phyloP scores from a whole-genome alignment of 176 grass and related monocot genomes.

The Sorghum bicolor region DNA sequence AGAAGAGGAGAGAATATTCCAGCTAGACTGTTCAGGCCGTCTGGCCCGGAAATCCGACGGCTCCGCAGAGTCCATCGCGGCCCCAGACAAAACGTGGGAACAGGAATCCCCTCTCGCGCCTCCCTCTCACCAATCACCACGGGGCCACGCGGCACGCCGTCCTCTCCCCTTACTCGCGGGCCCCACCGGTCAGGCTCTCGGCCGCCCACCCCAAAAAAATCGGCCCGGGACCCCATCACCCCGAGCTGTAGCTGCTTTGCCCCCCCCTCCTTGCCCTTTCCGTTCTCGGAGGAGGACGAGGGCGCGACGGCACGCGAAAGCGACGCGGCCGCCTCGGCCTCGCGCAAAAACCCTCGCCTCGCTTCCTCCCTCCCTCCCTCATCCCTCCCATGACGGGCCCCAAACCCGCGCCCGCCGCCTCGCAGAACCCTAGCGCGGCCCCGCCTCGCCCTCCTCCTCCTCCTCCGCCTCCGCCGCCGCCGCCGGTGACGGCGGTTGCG shows the following conservation, averaged over 20 bases:
- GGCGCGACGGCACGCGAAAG: background rate
- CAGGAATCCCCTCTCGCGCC: background rate
- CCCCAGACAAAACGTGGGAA: background rate
- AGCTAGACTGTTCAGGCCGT: background rate
- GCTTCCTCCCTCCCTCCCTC: background rate
- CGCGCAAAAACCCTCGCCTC: slow-evolving; percentile 24
- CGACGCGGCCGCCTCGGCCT: slow-evolving; percentile 21
- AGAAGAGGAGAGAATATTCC: no score
- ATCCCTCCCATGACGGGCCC: slow-evolving; percentile 37
- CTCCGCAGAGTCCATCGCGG: no score
- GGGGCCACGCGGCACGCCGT: background rate
- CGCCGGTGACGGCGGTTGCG: background rate
- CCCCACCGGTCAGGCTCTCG: slow-evolving; percentile 24
- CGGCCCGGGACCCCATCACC: background rate
- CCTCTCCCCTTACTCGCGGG: background rate
- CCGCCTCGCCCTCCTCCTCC: background rate
- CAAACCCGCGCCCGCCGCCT: background rate
- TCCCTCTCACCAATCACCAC: no score
- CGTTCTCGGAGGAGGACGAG: background rate
- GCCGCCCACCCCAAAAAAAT: background rate
- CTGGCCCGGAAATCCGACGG: no score
- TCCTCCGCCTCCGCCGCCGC: background rate
- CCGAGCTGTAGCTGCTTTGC: background rate
- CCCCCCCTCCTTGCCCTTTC: background rate
- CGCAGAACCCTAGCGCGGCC: slow-evolving; percentile 34